Conservation (phyloP, 768 basidiomycete genomes). For the Pleurotus pulmonarius region DNA sequence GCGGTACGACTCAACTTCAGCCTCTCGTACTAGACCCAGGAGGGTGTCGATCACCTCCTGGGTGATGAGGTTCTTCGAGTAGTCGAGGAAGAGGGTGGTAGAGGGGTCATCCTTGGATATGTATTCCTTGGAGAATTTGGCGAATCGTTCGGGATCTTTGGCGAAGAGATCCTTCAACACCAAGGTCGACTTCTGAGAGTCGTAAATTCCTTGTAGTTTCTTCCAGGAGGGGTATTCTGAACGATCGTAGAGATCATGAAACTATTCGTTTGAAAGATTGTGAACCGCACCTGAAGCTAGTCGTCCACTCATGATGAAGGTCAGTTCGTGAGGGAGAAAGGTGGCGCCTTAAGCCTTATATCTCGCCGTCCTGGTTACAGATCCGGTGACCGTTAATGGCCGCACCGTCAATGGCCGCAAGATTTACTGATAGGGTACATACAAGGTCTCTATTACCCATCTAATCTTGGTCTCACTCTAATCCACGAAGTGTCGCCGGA, state of each 20-base stretch:
- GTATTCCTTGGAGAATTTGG: slow-evolving; percentile 80
- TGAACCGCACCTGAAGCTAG: slow-evolving; percentile 49
- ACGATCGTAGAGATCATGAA: not conserved
- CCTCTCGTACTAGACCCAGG: slow-evolving; percentile 79
- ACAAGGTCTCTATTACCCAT: not conserved
- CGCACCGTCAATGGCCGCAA: slow-evolving; percentile 6
- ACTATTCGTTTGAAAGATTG: not conserved
- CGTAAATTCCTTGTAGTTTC: slow-evolving; percentile 83
- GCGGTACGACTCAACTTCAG: slow-evolving; percentile 76
- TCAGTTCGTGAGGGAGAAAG: not conserved
- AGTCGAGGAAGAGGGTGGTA: slow-evolving; percentile 88
- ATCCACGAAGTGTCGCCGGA: no score
- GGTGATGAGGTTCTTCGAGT: slow-evolving; percentile 95
- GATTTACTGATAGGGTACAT: not conserved
- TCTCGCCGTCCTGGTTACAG: not conserved
- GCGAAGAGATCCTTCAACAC: slow-evolving; percentile 92
- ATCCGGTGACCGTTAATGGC: not conserved
- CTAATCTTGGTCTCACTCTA: no score
- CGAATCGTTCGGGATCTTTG: slow-evolving; percentile 82
- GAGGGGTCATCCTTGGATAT: slow-evolving; percentile 58
- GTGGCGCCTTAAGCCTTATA: not conserved
- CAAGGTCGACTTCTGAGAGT: slow-evolving; percentile 66
- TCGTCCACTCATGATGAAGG: slow-evolving; percentile 51
- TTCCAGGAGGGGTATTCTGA: slow-evolving; percentile 89
- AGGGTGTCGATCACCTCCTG: slow-evolving; percentile 77